These are phyloP conservation scores for Rickenella mellea DNA, from an alignment of 768 basidiomycete genomes.

Conservation along the genomic window DNA sequence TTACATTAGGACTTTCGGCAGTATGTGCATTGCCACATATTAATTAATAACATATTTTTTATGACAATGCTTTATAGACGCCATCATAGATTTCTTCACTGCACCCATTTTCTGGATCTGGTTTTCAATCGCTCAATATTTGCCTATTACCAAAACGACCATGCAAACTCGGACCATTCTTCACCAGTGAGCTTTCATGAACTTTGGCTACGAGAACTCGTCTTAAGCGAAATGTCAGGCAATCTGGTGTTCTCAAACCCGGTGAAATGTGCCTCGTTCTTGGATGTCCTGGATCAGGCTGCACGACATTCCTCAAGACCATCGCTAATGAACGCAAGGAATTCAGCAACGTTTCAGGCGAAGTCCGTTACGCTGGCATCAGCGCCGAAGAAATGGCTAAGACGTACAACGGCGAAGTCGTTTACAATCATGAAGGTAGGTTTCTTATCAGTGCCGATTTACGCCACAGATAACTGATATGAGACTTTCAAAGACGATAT, in stretches of 20 bases:
- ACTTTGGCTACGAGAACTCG: background rate
- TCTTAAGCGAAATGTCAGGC: no score
- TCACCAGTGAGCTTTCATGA: slow-evolving; percentile 35
- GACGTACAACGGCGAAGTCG: slow-evolving; percentile 69
- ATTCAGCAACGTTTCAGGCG: slow-evolving; percentile 54
- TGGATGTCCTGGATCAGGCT: slow-evolving; percentile 79
- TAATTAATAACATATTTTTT: background rate
- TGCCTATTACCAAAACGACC: slow-evolving; percentile 23
- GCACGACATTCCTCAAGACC: slow-evolving; percentile 77
- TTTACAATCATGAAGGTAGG: slow-evolving; percentile 67
- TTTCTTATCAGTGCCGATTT: slow-evolving; percentile 14
- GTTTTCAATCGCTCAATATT: slow-evolving; percentile 24
- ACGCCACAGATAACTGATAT: background rate
- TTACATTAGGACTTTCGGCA: slow-evolving; percentile 50
- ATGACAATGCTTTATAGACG: slow-evolving; percentile 26
- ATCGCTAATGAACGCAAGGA: slow-evolving; percentile 69
- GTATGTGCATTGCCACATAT: slow-evolving; percentile 24
- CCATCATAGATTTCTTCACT: slow-evolving; percentile 42
- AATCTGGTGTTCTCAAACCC: slow-evolving; percentile 60
- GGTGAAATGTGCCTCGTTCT: slow-evolving; percentile 85
- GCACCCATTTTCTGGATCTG: slow-evolving; percentile 37
- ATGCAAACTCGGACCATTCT: slow-evolving; percentile 43
- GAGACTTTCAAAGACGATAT: slow-evolving; percentile 46
- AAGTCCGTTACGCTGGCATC: slow-evolving; percentile 80
- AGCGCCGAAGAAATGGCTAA: slow-evolving; percentile 66